Percentiles rank a stretch among this genome's conserved stretches.
phyloP scores from a whole-genome alignment of 768 basidiomycete species.

The Lactarius sanguifluus region DNA sequence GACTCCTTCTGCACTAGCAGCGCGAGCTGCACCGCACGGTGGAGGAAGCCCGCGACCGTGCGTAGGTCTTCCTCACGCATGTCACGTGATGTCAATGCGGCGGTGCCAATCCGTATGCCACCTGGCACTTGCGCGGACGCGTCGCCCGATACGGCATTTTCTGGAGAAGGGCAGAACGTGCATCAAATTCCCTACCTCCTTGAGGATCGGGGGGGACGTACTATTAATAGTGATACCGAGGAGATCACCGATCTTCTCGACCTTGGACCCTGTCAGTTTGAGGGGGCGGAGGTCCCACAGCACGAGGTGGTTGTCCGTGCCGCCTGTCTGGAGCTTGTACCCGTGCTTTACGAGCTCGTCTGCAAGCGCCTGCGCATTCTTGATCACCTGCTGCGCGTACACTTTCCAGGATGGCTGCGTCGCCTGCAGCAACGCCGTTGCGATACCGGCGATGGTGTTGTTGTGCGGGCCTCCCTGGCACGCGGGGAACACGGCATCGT shows the following conservation, averaged over 20 bases:
- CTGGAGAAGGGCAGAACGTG: constrained; percentile 38
- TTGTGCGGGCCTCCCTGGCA: constrained; percentile 99
- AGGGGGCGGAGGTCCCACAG: constrained; percentile 97
- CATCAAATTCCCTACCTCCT: too few relatives aligned
- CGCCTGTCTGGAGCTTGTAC: constrained; percentile 95
- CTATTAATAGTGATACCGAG: constrained; percentile 97
- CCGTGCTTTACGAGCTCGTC: constrained; percentile 68
- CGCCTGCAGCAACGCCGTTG: constrained; percentile 89
- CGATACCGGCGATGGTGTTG: constrained; percentile 95
- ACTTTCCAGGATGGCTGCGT: constrained; percentile 84
- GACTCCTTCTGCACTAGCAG: constrained; percentile 91
- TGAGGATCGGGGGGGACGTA: constrained; percentile 40
- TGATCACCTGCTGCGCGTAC: constrained; percentile 94
- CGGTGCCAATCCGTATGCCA: constrained; percentile 94
- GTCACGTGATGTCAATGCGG: constrained; percentile 91
- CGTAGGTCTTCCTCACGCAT: constrained; percentile 89
- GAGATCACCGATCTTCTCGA: constrained; percentile 97
- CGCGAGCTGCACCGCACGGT: constrained; percentile 91
- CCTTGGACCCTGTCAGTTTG: constrained; percentile 95
- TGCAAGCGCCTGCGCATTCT: constrained; percentile 81
- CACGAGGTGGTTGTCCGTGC: constrained; percentile 96
- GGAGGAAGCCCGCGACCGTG: constrained; percentile 84
- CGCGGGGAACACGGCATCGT: constrained; percentile 98
- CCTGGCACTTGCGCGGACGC: constrained; percentile 94
- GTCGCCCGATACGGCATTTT: constrained; percentile 97